Conservation (phyloP, 352 stramenopile genomes). For the Phytophthora sp. region DNA sequence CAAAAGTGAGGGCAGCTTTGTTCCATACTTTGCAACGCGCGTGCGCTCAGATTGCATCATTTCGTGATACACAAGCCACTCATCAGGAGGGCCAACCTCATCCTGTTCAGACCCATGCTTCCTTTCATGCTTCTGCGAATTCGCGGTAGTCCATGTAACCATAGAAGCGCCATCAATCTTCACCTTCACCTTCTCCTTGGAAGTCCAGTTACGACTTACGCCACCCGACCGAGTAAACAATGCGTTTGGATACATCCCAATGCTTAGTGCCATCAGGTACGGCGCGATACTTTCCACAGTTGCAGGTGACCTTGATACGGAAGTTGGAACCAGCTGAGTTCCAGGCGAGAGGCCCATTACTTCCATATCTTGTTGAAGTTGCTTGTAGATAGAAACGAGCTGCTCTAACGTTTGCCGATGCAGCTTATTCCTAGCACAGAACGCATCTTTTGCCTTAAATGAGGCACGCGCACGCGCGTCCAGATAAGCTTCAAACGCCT, state of each 20-base stretch:
- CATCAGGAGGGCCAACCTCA: constrained; percentile 32
- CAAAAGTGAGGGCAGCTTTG: constrained; percentile 65
- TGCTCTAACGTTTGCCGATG: constrained; percentile 70
- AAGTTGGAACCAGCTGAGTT: constrained; percentile 46
- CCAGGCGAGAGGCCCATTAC: constrained; percentile 49
- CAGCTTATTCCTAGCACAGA: constrained; percentile 73
- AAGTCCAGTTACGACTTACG: constrained; percentile 69
- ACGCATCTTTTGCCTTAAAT: constrained; percentile 40
- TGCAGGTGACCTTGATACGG: constrained; percentile 10
- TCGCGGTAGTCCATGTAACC: constrained; percentile 38
- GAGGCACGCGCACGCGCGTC: constrained; percentile 48
- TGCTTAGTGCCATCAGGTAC: constrained; percentile 72
- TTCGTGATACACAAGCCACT: constrained; percentile 86
- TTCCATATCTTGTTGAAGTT: constrained; percentile 67
- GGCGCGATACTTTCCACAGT: constrained; percentile 42
- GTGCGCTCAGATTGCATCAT: constrained; percentile 84
- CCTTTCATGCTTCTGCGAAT: constrained; percentile 31
- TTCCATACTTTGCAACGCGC: constrained; percentile 73
- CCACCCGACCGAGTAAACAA: constrained; percentile 49
- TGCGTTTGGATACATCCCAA: constrained; percentile 80
- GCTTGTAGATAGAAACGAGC: constrained; percentile 69
- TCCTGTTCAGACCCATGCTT: constrained; percentile 26
- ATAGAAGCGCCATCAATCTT: constrained; percentile 67
- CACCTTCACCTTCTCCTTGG: constrained; percentile 86
- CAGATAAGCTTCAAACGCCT: constrained; percentile 68